Conservation (phyloP, 2,329 filamentous ascomycete species). For the Neonectria coccinea region DNA sequence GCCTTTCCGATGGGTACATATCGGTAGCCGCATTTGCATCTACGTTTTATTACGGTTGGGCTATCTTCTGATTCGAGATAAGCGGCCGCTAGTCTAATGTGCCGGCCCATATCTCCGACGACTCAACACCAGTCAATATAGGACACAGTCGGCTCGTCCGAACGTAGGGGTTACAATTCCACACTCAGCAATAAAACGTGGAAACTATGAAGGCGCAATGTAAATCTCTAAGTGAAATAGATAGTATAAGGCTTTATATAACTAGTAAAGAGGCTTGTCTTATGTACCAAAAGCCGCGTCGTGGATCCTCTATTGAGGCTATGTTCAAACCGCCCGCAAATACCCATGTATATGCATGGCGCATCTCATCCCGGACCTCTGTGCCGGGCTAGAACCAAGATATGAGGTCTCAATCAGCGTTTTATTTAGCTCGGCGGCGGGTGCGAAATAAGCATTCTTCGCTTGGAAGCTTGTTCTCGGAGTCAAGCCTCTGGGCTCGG, state of each 20-base stretch:
- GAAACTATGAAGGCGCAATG: no score
- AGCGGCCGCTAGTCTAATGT: no score
- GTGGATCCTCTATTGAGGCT: conserved; percentile 8
- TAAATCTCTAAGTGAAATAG: no score
- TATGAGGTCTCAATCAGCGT: not conserved
- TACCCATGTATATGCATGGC: not conserved
- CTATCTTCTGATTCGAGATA: no score
- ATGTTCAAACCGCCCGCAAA: conserved; percentile 10
- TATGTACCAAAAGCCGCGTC: not conserved
- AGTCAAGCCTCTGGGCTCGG: not conserved
- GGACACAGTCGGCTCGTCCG: no score
- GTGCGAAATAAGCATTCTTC: conserved; percentile 18
- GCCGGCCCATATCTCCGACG: no score
- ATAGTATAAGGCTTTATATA: no score
- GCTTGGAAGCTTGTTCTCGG: conserved; percentile 16
- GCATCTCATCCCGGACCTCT: not conserved
- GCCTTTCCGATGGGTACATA: not conserved
- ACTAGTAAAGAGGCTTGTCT: no score
- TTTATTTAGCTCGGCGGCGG: conserved; percentile 9
- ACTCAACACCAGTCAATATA: no score
- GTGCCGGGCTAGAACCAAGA: not conserved
- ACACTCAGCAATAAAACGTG: no score
- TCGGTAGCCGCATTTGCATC: not conserved
- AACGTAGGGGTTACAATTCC: no score
- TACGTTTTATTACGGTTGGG: no score